Base-by-base conservation (phyloP, 1,139 yeast species). In the Suhomyces yuchorum region DNA sequence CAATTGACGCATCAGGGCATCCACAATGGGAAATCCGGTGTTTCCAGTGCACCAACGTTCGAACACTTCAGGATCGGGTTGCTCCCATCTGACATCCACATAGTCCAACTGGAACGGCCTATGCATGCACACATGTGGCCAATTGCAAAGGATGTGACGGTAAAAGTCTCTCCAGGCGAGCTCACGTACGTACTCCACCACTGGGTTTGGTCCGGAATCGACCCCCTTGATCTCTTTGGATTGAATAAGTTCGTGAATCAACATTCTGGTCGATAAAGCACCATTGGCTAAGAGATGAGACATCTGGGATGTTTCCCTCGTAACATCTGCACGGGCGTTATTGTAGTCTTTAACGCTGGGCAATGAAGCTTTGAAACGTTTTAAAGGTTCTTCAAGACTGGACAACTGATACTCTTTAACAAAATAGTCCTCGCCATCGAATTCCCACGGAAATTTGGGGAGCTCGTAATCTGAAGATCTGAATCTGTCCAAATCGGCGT, bases 81-180 rank as follows among this genome's bases (percentile, higher is more conserved):
- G 63, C 26, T 71, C 75, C 82, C 82, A 79, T 33, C 62, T 53
- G 8, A 77, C 47, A 19, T 65, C 71, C 26, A 66, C 53, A 22
- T 69, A 66, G 41, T 73, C 75, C 43, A 78, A 64, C 47, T 74
- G 74, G 56, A 75, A 75, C 1, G 84, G 84, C 44, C 71, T 58
- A 55, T 66, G 69, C 82, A 80, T 80, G 48, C 75, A 71, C 5
- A 77, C 60, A 53, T 71, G 77, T 4, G 85, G 85, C 75, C 80
- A 77, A 48, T 71, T 65, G 46, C 72, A 67, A 38, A 77, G 51
- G 30, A 78, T 68, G 51, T 80, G 82, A 36, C 74, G 69, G 56
- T 81, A 81, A 50, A 79, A 80, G 56, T 81, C 85, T 52, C 85
- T 68, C 80, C 83, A 81, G 1, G 84, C 81, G 7, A 81, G 66